Evolutionary conservation across 2,329 filamentous ascomycete genomes (phyloP), one percentile per base, ranked within the genome.

Genomic region (Sporothrix luriei): DNA sequence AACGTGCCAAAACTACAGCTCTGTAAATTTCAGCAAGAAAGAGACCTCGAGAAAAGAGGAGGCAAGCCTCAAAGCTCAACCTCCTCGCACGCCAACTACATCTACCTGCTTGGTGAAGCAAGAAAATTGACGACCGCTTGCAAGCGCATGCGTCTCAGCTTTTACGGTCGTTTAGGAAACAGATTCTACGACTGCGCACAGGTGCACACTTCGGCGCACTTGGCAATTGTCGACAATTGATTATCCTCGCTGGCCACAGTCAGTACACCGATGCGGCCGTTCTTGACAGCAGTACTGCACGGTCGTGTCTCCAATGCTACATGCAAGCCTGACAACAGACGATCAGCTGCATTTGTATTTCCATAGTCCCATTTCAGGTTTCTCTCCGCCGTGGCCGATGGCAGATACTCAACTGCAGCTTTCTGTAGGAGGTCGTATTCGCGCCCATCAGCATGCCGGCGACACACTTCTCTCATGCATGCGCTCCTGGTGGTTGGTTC

Each of bases 391-490:
- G 6, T 46, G 57, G 24, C 38, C 57, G 26, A 62, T 19, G 10
- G 19, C 13, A 21, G 16, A 48, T 13, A 2, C n/a, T 33, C 16
- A 29, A 16, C 40, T 49, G 9, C 4, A 38, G 54, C 29, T 7
- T 59, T 48, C 40, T 61, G 57, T 38, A 46, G 57, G 19, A 14
- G 21, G 24, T 64, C 61, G 24, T 64, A 49, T 49, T 49, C 24
- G 46, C 46, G 43, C 21, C 61, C 43, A 14, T 16, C 9, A 64
- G 21, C 21, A 64, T 5, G 46, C 61, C 40, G 4, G 33, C 11
- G 40, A n/a, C 43, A 11, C 24, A 64, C 26, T 43, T 64, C 46
- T 49, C 49, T 14, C 40, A 64, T 62, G 57, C 57, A 62, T 62
- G 57, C 38, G 21, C 57, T 43, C 6, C 59, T 26, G 24, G 16